Conservation (phyloP, 768 basidiomycete genomes). For the Termitomyces sp. region DNA sequence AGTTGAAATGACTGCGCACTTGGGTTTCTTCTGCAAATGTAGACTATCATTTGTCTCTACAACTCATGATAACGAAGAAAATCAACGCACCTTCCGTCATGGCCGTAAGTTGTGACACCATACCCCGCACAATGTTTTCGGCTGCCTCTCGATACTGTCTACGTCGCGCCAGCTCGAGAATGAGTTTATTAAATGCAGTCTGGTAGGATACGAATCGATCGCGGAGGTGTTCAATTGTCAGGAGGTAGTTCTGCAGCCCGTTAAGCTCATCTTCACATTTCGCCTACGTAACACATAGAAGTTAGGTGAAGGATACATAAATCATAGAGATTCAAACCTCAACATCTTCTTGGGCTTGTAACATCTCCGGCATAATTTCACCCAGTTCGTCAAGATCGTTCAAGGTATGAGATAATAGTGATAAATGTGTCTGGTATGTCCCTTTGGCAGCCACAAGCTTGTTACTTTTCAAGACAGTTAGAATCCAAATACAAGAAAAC, state of each 20-base stretch:
- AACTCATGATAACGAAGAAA: not conserved
- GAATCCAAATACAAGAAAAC: not conserved
- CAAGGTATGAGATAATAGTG: slow-evolving; percentile 43
- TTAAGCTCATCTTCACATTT: slow-evolving; percentile 50
- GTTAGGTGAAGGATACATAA: not conserved
- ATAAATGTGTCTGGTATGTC: slow-evolving; percentile 39
- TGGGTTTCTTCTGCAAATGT: slow-evolving; percentile 55
- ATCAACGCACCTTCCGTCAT: slow-evolving; percentile 56
- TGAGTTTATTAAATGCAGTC: slow-evolving; percentile 65
- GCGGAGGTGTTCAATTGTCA: slow-evolving; percentile 58
- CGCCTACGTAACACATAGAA: slow-evolving; percentile 24
- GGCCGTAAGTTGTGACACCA: slow-evolving; percentile 57
- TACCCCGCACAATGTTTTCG: slow-evolving; percentile 59
- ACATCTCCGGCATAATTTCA: slow-evolving; percentile 75
- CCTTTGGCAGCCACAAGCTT: slow-evolving; percentile 40
- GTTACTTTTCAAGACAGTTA: slow-evolving; percentile 32
- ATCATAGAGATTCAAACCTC: slow-evolving; percentile 40
- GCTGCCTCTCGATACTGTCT: slow-evolving; percentile 60
- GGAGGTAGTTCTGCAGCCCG: slow-evolving; percentile 54
- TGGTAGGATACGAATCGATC: slow-evolving; percentile 66
- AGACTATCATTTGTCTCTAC: not conserved
- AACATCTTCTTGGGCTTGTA: slow-evolving; percentile 59
- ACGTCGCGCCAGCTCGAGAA: slow-evolving; percentile 69
- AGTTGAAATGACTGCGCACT: slow-evolving; percentile 63
- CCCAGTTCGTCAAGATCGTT: slow-evolving; percentile 73